Conservation (phyloP, 495 filamentous ascomycete genomes). For the Aspergillus affinis region DNA sequence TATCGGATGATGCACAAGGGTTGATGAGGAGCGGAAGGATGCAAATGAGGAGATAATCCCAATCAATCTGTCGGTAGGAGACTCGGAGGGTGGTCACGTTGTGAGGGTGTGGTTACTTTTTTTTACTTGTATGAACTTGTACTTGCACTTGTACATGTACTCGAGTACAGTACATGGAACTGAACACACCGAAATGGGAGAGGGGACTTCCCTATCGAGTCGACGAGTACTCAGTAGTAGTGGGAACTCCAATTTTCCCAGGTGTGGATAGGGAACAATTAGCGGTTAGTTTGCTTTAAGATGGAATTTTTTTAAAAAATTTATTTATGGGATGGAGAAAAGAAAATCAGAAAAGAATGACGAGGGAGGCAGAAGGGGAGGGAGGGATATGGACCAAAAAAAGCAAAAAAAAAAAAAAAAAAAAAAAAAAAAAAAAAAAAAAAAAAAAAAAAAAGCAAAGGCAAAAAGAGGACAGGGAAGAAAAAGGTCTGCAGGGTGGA, state of each 20-base stretch:
- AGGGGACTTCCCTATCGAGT: neutral
- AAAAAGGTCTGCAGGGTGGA: too few relatives aligned
- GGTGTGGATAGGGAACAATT: neutral
- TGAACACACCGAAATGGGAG: neutral
- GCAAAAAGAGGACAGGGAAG: neutral
- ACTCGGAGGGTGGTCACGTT: too few relatives aligned
- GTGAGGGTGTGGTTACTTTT: neutral
- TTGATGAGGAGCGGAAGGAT: neutral
- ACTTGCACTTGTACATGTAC: neutral
- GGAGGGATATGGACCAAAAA: too few relatives aligned
- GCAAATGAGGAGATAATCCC: neutral
- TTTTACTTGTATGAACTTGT: neutral
- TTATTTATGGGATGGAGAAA: slow-evolving; percentile 12
- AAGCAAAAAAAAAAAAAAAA: neutral
- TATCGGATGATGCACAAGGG: neutral
- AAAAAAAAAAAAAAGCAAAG: neutral
- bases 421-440: neutral
- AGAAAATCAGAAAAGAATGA: neutral
- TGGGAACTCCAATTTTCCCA: neutral
- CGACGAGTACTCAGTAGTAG: too few relatives aligned
- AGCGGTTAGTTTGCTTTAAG: neutral
- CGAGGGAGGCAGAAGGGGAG: neutral
- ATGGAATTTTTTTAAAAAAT: too few relatives aligned
- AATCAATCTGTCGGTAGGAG: too few relatives aligned
- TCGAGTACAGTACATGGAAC: too few relatives aligned